Evolutionary conservation across 306 rosid genomes (phyloP).

Genomic region (Trifolium fragiferum): DNA sequence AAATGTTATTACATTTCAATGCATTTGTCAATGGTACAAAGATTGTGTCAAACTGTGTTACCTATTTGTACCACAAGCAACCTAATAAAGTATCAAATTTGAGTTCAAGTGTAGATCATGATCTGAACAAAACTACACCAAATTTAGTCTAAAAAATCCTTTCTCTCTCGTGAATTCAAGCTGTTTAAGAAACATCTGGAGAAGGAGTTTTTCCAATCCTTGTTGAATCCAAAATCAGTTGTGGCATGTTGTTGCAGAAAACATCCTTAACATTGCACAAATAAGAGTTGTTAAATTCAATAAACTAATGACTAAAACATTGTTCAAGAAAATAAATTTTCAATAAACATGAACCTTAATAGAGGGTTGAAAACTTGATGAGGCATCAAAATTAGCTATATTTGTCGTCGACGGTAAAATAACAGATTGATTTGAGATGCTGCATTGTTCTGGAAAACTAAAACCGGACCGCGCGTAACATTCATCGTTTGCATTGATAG

Average conservation of each 20-base stretch:
- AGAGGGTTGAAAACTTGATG: conserved; percentile 55
- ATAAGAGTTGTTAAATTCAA: conserved; percentile 34
- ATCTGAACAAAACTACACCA: conserved; percentile 36
- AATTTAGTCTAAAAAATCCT: conserved; percentile 32
- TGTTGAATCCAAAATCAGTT: conserved; percentile 48
- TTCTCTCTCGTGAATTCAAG: conserved; percentile 29
- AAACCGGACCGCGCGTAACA: conserved; percentile 47
- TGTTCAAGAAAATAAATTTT: too few species aligned
- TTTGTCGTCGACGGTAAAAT: conserved; percentile 51
- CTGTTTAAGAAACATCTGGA: conserved; percentile 49
- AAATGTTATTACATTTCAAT: conserved; percentile 36
- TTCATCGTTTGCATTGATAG: conserved; percentile 53
- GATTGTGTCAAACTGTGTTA: conserved; percentile 29
- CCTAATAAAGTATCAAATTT: conserved; percentile 35
- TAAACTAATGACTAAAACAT: background rate
- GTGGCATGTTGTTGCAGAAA: conserved; percentile 44
- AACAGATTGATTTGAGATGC: conserved; percentile 54
- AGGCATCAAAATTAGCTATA: conserved; percentile 46
- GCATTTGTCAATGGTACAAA: conserved; percentile 23
- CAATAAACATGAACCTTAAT: conserved; percentile 43
- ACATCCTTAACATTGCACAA: conserved; percentile 54
- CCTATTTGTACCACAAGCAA: conserved; percentile 37
- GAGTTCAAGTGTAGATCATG: conserved; percentile 42
- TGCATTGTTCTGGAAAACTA: conserved; percentile 51
- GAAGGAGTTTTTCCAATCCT: conserved; percentile 50